phyloP scores from a whole-genome alignment of 768 basidiomycete species.

The Phanerochaete sordida region DNA sequence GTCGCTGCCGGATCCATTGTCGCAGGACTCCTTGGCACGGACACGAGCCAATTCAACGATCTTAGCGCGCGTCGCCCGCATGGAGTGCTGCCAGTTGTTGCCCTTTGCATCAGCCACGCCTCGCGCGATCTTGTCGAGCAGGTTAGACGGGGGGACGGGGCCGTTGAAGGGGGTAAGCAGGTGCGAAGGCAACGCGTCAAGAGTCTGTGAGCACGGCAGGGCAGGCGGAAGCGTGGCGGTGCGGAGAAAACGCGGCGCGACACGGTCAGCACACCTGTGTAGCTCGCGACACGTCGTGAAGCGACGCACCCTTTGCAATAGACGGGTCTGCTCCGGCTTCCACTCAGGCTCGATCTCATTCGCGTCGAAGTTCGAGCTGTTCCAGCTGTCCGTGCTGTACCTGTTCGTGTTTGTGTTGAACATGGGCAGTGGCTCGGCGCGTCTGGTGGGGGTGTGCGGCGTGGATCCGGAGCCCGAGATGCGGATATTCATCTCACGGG shows the following conservation, averaged over 20 bases:
- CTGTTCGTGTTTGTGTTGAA: constrained; percentile 45
- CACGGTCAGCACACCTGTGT: constrained; percentile 3
- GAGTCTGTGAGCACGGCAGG: constrained; percentile 44
- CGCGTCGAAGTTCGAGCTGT: constrained; percentile 66
- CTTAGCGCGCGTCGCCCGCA: constrained; percentile 79
- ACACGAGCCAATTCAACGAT: constrained; percentile 74
- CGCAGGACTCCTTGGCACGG: constrained; percentile 49
- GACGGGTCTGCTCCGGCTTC: constrained; percentile 67
- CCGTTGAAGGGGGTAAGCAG: constrained; percentile 88
- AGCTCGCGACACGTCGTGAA: constrained; percentile 4
- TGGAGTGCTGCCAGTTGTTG: constrained; percentile 75
- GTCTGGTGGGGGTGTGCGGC: constrained; percentile 59
- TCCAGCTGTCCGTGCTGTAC: constrained; percentile 83
- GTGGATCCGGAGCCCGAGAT: constrained; percentile 40
- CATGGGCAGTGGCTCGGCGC: constrained; percentile 49
- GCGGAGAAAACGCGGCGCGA: constrained; percentile 6
- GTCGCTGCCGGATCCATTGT: constrained; percentile 33
- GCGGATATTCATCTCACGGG: constrained; percentile 46
- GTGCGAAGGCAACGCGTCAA: constrained; percentile 79
- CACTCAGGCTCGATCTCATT: constrained; percentile 69
- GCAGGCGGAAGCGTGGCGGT: constrained; percentile 5
- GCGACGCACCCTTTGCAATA: constrained; percentile 60
- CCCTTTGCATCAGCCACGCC: constrained; percentile 75
- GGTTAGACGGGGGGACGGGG: constrained; percentile 77
- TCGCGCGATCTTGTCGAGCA: constrained; percentile 83